Evolutionary conservation across 1,284 basidiomycete species (phyloP), one percentile per base, ranked within the genome.

Genomic region (Sanguinoderma infundibulare): DNA sequence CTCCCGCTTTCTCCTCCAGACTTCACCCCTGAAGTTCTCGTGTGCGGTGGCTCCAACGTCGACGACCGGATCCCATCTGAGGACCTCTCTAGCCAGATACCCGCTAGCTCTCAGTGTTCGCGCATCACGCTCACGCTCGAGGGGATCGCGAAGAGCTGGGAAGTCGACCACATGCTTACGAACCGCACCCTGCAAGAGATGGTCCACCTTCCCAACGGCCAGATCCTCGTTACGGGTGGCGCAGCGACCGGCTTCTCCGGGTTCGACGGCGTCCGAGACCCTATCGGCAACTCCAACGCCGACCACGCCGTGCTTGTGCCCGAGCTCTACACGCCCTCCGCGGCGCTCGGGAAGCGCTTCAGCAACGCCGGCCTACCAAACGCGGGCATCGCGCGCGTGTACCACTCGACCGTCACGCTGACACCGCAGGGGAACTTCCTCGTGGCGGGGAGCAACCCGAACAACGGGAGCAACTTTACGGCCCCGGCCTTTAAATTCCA

Each of bases 131-230:
- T 70, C 57, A 67, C 65, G 8, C 60, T 62, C 5, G 69, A 54
- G 40, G 69, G 69, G 22, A 70, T 70, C 52, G 55, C 57, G 12
- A 57, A 57, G 22, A 67, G 70, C 15, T 72, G 70, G 70, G 63
- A 67, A 20, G 69, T 72, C 40, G 70, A 72, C 47, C 66, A 69
- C 39, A 72, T 72, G 70, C 64, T 72, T 39, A 69, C 69, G 62
- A 44, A 24, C 6, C 69, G 81, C 20, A 77, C 79, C 34, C 83
- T 85, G 82, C 78, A 78, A 3, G 80, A 82, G 67, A 73, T 80
- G 47, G 65, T 87, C 24, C 76, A 85, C 30, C 72, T 85, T 20
- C 85, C 85, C 0, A 82, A 83, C 63, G 85, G 84, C 2, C 76
- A 81, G 65, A 69, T 84, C 9, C 68, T 85, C 36, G 79, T 86